A percentile compares a stretch with the other conserved stretches of the same genome.
These are phyloP conservation scores for Drechslerella coelobrocha DNA, from an alignment of 2,329 filamentous ascomycete genomes.

Conservation along the genomic window DNA sequence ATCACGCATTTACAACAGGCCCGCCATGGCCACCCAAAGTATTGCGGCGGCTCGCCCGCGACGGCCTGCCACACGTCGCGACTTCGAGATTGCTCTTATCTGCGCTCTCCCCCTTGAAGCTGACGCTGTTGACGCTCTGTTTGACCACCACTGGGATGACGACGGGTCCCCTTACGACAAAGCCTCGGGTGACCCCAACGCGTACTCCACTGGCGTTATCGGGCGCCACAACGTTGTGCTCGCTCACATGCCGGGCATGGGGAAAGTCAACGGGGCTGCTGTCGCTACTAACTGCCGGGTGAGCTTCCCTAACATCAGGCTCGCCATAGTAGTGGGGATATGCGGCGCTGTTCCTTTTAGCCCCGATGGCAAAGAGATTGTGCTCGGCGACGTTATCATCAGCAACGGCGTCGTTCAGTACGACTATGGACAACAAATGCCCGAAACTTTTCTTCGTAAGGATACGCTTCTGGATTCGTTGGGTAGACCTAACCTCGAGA, in stretches of 20 bases:
- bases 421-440: slow-evolving; percentile 47
- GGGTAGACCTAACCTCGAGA: slow-evolving; percentile 36
- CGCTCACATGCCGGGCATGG: slow-evolving; percentile 38
- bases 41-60: neutral
- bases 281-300: slow-evolving; percentile 18
- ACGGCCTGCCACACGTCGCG: neutral
- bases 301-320: slow-evolving; percentile 43
- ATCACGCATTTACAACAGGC: too few species aligned
- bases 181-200: slow-evolving; percentile 50
- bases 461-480: slow-evolving; percentile 46
- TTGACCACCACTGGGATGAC: slow-evolving; percentile 56
- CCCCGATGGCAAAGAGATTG: slow-evolving; percentile 45
- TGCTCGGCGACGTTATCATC: slow-evolving; percentile 57
- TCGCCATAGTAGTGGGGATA: slow-evolving; percentile 54
- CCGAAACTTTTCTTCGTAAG: slow-evolving; percentile 50
- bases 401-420: slow-evolving; percentile 54
- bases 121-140: slow-evolving; percentile 54
- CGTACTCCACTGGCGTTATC: slow-evolving; percentile 53
- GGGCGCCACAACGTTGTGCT: slow-evolving; percentile 49
- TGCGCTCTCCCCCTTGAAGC: slow-evolving; percentile 58
- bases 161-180: slow-evolving; percentile 37
- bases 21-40: neutral
- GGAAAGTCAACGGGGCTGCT: slow-evolving; percentile 34
- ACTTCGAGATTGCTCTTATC: slow-evolving; percentile 57
- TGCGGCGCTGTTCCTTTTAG: slow-evolving; percentile 53